Base-by-base conservation (phyloP, 495 filamentous ascomycete genomes). In the Diplogelasinospora grovesii region DNA sequence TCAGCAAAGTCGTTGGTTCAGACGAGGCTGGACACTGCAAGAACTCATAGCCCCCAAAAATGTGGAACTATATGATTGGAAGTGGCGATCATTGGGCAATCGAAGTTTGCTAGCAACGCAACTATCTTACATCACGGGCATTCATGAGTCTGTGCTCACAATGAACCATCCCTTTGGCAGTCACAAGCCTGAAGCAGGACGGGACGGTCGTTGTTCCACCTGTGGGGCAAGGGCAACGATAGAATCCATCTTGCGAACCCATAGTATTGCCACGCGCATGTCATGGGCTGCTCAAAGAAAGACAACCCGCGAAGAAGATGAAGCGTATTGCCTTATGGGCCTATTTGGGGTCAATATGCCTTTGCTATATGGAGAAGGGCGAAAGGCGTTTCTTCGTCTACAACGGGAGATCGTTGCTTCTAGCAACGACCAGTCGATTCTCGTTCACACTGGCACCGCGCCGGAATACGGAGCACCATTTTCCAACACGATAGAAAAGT, bases 281-380 rank as follows among this genome's bases (percentile, higher is more conserved):
- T 57, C 56, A 5, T 68, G 63, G 64, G 59, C 55, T 3, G 33
- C 60, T 0, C 18, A 42, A 1, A 22, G 63, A 31, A 8, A 33
- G 3, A 65, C 61, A 1, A 60, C 43, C 9, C 30, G 59, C 21
- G n/a, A 29, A 10, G 58, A 67, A 48, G 66, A 71, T 34, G 47
- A 41, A n/a, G 64, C 61, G 0, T 71, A 71, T 35, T 63, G 53
- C 34, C 42, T 71, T 2, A 21, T 71, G 16, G 67, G 66, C 0
- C 34, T 71, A 14, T 69, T 71, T 34, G 51, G 52, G 16, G 45
- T 71, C 8, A 59, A 51, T 22, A 64, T 71, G 60, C 63, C 65
- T 1, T 15, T 69, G 6, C 39, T 68, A 1, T 71, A 70, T 24
- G 65, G 68, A 1, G 65, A 71, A 41, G 60, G 60, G 6, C 28